phyloP scores from a whole-genome alignment of 163 green algal genomes.

The Chlamydomonas reinhardtii region DNA sequence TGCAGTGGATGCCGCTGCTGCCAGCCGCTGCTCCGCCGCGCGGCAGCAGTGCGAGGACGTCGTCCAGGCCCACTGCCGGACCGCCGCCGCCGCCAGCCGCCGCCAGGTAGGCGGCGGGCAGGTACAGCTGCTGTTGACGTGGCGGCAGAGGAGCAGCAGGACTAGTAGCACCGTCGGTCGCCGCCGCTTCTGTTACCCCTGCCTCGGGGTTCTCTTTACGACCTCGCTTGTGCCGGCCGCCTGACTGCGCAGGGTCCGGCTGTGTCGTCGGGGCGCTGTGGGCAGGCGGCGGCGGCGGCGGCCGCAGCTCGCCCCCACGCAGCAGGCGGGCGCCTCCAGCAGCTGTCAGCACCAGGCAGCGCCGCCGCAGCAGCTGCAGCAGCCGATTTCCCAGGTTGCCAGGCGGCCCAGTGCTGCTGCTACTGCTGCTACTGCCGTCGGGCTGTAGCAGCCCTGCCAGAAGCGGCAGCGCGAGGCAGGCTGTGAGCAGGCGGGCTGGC shows the following conservation, averaged over 20 bases:
- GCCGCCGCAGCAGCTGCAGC: slow-evolving; percentile 5
- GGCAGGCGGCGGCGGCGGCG: neutral
- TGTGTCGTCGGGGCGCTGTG: too few species aligned
- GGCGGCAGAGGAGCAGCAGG: too few species aligned
- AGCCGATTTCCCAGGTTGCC: neutral
- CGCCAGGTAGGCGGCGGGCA: neutral
- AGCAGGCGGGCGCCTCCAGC: neutral
- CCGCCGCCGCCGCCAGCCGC: neutral
- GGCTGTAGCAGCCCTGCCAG: slow-evolving; percentile 35
- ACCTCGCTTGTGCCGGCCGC: neutral
- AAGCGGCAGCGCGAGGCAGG: slow-evolving; percentile 44
- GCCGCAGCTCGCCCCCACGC: neutral
- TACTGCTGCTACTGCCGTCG: neutral
- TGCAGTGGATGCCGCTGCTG: too few species aligned
- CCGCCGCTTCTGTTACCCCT: neutral
- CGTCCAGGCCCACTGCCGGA: neutral
- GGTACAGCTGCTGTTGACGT: slow-evolving; percentile 20
- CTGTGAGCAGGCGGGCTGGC: neutral
- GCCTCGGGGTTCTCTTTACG: neutral
- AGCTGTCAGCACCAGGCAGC: neutral
- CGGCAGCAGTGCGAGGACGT: neutral
- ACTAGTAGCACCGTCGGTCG: too few species aligned
- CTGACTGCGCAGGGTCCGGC: too few species aligned
- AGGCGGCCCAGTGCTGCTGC: neutral
- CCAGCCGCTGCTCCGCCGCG: neutral